Evolutionary conservation across 805 yeast genomes (phyloP).

Genomic region (Candida koratica): DNA sequence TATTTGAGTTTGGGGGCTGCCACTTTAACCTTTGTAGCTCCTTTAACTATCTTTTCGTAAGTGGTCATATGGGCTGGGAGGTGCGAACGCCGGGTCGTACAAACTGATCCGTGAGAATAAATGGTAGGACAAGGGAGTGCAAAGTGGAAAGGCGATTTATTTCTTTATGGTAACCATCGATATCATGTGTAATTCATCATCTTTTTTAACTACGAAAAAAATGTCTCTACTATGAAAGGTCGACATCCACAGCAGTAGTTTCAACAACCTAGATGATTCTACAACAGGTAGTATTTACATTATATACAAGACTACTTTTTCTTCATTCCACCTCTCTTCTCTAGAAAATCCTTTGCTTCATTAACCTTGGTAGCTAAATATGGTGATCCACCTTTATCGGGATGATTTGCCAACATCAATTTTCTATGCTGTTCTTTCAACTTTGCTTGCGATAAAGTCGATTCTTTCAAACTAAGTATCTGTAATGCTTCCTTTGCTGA

Average conservation of each 20-base stretch:
- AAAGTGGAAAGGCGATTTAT: too few species aligned
- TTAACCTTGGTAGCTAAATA: conserved; percentile 86
- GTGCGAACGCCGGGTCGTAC: conserved; percentile 8
- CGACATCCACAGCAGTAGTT: too few species aligned
- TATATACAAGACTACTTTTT: conserved; percentile 22
- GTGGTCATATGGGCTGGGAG: conserved; percentile 45
- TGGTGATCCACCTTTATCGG: conserved; percentile 92
- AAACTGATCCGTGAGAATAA: too few species aligned
- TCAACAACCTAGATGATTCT: too few species aligned
- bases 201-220: too few species aligned
- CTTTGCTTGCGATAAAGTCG: conserved; percentile 55
- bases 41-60: conserved; percentile 70
- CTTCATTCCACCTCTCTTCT: conserved; percentile 57
- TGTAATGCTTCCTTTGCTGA: conserved; percentile 82
- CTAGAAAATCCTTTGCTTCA: conserved; percentile 84
- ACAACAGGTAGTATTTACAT: conserved; percentile 2
- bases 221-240: too few species aligned
- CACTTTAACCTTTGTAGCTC: conserved; percentile 51
- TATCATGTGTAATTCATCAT: too few species aligned
- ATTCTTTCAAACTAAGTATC: conserved; percentile 71
- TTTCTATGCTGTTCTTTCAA: conserved; percentile 77
- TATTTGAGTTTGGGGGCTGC: conserved; percentile 99
- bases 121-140: too few species aligned
- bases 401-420: conserved; percentile 86
- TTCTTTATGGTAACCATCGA: too few species aligned